These are phyloP conservation scores for Urostyla sp. DNA, from an alignment of 73 alveolate genomes.

Conservation along the genomic window DNA sequence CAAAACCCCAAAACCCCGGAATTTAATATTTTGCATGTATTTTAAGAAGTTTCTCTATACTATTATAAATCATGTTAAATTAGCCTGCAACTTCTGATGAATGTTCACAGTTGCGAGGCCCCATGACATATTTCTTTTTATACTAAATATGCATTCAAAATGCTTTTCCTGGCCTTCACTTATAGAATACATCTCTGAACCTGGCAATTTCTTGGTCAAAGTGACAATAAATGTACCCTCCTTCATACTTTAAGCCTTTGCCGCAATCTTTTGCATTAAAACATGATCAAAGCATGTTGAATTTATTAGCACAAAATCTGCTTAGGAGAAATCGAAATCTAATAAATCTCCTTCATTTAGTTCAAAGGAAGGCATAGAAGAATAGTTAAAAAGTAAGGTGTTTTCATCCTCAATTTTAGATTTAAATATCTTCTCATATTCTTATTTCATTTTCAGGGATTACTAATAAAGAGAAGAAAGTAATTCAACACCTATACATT, in stretches of 20 bases:
- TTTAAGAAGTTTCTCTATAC: neutral
- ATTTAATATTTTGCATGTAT: too few relatives aligned
- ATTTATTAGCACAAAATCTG: slow-evolving; percentile 87
- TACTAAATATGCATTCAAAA: slow-evolving; percentile 79
- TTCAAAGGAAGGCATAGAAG: slow-evolving; percentile 3
- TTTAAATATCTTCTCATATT: neutral
- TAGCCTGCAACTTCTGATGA: slow-evolving; percentile 70
- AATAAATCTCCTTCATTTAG: slow-evolving; percentile 69
- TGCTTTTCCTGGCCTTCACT: slow-evolving; percentile 31
- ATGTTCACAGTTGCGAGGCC: slow-evolving; percentile 90
- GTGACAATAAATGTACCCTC: slow-evolving; percentile 83
- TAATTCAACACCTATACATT: slow-evolving; percentile 26
- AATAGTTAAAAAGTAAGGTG: neutral
- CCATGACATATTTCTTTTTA: slow-evolving; percentile 89
- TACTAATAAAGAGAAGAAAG: neutral
- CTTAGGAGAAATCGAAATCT: slow-evolving; percentile 88
- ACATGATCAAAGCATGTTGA: slow-evolving; percentile 92
- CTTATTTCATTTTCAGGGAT: neutral
- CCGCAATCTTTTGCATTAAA: slow-evolving; percentile 82
- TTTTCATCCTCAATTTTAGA: neutral
- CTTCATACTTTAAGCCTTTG: slow-evolving; percentile 76
- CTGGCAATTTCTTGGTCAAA: slow-evolving; percentile 78
- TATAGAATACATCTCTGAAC: slow-evolving; percentile 36
- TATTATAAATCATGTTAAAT: neutral
- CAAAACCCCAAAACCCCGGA: too few relatives aligned